phyloP scores from a whole-genome alignment of 2,329 filamentous ascomycete genomes.

The Pseudonectria foliicola region DNA sequence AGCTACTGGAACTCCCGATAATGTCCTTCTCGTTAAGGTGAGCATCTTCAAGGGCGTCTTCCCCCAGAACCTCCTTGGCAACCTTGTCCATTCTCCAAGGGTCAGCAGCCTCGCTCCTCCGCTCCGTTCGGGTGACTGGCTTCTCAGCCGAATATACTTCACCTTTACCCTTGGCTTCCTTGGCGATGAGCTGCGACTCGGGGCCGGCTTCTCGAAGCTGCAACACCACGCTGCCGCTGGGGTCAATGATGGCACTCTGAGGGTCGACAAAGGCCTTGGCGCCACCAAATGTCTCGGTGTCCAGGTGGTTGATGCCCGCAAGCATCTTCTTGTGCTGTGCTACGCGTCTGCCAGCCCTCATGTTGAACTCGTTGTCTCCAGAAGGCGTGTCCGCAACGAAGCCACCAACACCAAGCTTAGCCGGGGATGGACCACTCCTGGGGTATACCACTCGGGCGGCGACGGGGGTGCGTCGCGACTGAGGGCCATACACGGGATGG shows the following conservation, averaged over 20 bases:
- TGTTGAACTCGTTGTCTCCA: constrained; percentile 38
- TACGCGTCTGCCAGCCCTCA: constrained; percentile 11
- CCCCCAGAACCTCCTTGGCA: constrained; percentile 22
- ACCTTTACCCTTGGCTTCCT: constrained; percentile 36
- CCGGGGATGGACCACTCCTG: constrained; percentile 23
- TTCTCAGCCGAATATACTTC: constrained; percentile 25
- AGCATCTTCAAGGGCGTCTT: constrained; percentile 3
- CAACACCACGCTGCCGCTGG: constrained; percentile 42
- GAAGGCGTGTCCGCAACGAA: constrained; percentile 40
- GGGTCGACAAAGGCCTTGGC: constrained; percentile 47
- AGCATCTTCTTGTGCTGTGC: constrained; percentile 20
- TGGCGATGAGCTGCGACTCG: constrained; percentile 36
- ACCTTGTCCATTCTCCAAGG: constrained; percentile 18
- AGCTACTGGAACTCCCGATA: constrained; percentile 30
- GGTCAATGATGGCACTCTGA: constrained; percentile 37
- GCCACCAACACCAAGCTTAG: constrained; percentile 48
- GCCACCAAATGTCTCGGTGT: constrained; percentile 43
- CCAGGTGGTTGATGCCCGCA: constrained; percentile 34
- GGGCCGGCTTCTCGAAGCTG: constrained; percentile 31
- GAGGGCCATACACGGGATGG: constrained; percentile 55
- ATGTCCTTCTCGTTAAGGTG: constrained; percentile 48
- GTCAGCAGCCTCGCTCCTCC: constrained; percentile 6
- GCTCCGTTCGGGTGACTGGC: constrained; percentile 7
- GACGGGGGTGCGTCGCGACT: constrained; percentile 41
- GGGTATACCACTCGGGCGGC: constrained; percentile 45